phyloP scores from a whole-genome alignment of 768 basidiomycete species.

The Leccinum boreale region DNA sequence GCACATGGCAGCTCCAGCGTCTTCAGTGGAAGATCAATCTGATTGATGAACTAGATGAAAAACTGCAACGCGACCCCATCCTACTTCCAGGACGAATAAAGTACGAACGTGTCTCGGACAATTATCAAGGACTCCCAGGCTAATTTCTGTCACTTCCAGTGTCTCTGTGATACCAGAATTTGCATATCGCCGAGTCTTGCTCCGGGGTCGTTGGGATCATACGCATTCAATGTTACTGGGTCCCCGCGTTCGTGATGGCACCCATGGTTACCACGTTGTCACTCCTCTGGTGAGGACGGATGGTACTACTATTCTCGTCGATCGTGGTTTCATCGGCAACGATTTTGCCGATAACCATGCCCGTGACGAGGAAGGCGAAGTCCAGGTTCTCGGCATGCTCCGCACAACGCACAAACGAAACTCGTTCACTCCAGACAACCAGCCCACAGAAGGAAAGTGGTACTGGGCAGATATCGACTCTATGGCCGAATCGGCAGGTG shows the following conservation, averaged over 20 bases:
- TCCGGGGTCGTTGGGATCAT: conserved; percentile 79
- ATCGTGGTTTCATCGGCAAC: conserved; percentile 73
- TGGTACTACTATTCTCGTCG: not conserved
- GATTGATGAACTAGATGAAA: conserved; percentile 91
- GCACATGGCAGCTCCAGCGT: conserved; percentile 80
- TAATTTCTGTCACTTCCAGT: conserved; percentile 35
- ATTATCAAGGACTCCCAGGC: conserved; percentile 3
- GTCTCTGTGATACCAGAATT: conserved; percentile 83
- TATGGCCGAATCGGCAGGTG: conserved; percentile 78
- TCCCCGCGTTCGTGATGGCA: conserved; percentile 87
- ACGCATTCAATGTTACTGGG: conserved; percentile 75
- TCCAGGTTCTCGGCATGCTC: conserved; percentile 84
- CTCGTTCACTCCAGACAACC: conserved; percentile 86
- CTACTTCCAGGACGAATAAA: conserved; percentile 81
- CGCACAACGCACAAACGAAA: conserved; percentile 70
- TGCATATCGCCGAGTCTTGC: conserved; percentile 77
- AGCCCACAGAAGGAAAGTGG: conserved; percentile 77
- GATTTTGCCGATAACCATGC: conserved; percentile 45
- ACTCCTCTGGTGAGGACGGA: conserved; percentile 74
- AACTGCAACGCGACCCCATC: conserved; percentile 77
- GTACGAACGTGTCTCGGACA: conserved; percentile 43
- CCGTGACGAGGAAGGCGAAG: conserved; percentile 47
- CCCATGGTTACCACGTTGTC: conserved; percentile 82
- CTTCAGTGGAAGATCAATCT: not conserved
- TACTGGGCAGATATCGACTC: conserved; percentile 79